Conservation (phyloP, 106 monocot genomes). For the Ottelia alismoides region DNA sequence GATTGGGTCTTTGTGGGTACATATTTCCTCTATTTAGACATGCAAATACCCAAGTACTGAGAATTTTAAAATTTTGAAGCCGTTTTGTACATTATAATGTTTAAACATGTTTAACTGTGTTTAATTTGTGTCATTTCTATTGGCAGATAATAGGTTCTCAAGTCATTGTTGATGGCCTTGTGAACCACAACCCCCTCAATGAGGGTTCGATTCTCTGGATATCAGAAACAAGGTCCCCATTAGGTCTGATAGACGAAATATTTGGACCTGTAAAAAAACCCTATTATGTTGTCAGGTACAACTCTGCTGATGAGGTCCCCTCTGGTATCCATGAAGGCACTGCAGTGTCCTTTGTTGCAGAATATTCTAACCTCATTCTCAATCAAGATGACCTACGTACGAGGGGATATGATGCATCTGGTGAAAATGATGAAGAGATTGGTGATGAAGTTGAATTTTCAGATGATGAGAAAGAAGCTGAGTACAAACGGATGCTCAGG, state of each 20-base stretch:
- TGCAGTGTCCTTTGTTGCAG: conserved; percentile 50
- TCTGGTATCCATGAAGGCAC: conserved; percentile 36
- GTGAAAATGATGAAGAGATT: conserved; percentile 67
- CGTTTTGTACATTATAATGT: no score
- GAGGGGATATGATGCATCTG: conserved; percentile 90
- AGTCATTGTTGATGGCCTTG: conserved; percentile 67
- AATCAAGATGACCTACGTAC: conserved; percentile 36
- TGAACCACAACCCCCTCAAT: conserved; percentile 60
- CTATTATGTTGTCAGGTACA: conserved; percentile 77
- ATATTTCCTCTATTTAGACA: no score
- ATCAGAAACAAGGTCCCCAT: conserved; percentile 40
- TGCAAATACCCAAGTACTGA: no score
- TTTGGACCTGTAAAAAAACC: conserved; percentile 94
- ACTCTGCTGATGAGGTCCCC: conserved; percentile 55
- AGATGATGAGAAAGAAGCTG: conserved; percentile 92
- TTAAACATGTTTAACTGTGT: no score
- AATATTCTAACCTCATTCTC: conserved; percentile 56
- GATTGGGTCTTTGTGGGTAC: no score
- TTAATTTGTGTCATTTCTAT: no score
- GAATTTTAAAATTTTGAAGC: no score
- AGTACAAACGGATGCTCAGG: conserved; percentile 38
- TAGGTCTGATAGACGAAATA: conserved; percentile 78
- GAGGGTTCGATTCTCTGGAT: conserved; percentile 94
- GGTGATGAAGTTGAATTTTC: conserved; percentile 68
- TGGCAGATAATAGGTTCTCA: conserved; percentile 48